These are phyloP conservation scores for Miscanthus lutarioriparius DNA, from an alignment of 176 grass and related monocot species.

Conservation along the genomic window DNA sequence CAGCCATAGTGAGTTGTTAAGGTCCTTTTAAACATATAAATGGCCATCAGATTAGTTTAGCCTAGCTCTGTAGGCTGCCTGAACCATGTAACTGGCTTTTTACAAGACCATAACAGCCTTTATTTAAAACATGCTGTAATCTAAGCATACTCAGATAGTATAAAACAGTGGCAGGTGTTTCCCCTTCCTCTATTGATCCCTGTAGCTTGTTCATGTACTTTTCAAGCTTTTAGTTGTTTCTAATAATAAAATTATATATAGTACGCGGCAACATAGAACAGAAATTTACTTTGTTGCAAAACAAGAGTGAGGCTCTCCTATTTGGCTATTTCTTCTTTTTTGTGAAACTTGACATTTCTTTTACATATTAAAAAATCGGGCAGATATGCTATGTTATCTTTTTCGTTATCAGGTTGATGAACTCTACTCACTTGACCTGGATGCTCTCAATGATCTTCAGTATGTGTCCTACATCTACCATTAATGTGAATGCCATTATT, in stretches of 20 bases:
- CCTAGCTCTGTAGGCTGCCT: background rate
- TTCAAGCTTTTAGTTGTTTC: background rate
- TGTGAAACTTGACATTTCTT: background rate
- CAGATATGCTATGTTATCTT: constrained; percentile 24
- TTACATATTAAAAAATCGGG: background rate
- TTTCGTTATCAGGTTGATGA: constrained; percentile 77
- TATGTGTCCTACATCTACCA: constrained; percentile 34
- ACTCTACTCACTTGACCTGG: constrained; percentile 95
- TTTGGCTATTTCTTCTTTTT: constrained; percentile 27
- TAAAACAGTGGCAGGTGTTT: background rate
- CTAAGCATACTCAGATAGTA: constrained; percentile 5
- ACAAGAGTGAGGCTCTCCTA: constrained; percentile 10
- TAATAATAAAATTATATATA: constrained; percentile 8
- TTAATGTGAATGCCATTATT: constrained; percentile 20
- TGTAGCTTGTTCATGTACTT: background rate
- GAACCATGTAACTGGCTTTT: constrained; percentile 20
- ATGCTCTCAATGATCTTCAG: constrained; percentile 79
- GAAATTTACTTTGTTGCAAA: background rate
- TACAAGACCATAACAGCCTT: background rate
- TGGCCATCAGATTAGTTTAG: constrained; percentile 12
- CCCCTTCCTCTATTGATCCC: background rate
- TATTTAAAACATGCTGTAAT: background rate
- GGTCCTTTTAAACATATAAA: background rate
- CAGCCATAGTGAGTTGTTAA: background rate
- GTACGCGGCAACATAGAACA: background rate